Conservation (phyloP, 2,329 filamentous ascomycete genomes). For the Paecilomyces sp. region DNA sequence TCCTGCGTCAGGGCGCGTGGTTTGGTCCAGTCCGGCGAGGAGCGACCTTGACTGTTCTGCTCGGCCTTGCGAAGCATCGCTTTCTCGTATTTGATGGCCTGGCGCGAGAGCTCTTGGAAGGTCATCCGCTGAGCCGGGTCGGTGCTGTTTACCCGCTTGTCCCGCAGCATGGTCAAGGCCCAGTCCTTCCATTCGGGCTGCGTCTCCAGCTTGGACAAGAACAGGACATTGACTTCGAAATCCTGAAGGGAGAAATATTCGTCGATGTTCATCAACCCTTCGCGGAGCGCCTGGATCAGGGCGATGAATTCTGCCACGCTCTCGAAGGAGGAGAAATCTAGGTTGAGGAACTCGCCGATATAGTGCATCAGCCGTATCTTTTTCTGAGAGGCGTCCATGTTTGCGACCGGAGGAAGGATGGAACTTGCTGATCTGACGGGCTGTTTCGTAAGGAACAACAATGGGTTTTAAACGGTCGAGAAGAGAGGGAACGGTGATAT, state of each 20-base stretch:
- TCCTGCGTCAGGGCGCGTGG: constrained; percentile 13
- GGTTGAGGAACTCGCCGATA: constrained; percentile 19
- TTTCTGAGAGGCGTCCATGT: constrained; percentile 17
- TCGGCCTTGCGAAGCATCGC: background rate
- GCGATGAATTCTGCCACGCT: constrained; percentile 18
- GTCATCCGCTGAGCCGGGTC: constrained; percentile 12
- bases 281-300: constrained; percentile 20
- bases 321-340: constrained; percentile 17
- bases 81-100: constrained; percentile 15
- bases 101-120: constrained; percentile 15
- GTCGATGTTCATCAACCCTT: constrained; percentile 18
- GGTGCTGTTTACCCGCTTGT: constrained; percentile 14
- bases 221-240: constrained; percentile 17
- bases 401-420: background rate
- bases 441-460: background rate
- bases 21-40: background rate
- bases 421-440: background rate
- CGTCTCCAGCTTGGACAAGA: constrained; percentile 17
- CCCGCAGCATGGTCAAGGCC: constrained; percentile 17
- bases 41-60: constrained; percentile 1
- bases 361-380: constrained; percentile 20
- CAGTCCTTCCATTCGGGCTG: constrained; percentile 18
- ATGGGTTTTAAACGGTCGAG: background rate
- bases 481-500: background rate
- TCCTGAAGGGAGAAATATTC: constrained; percentile 17